Conservation (phyloP, 2,329 filamentous ascomycete species). For the Parastagonospora avenae region DNA sequence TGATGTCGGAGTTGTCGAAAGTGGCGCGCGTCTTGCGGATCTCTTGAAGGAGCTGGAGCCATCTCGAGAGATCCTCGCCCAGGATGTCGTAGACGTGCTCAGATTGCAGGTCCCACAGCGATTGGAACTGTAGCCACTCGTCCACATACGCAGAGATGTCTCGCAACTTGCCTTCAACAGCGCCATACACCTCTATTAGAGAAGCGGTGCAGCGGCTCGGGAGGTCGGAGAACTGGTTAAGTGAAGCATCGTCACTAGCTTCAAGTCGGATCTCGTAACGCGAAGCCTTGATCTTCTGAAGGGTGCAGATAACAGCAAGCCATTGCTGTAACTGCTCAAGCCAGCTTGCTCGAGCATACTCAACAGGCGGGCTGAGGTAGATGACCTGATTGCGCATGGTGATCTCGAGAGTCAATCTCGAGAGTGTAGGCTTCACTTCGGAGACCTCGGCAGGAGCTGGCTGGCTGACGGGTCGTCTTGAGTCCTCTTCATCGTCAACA, state of each 20-base stretch:
- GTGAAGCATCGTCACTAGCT: constrained; percentile 66
- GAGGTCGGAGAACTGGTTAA: constrained; percentile 77
- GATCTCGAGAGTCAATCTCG: constrained; percentile 82
- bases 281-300: constrained; percentile 92
- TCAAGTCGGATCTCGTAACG: constrained; percentile 87
- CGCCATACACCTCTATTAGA: constrained; percentile 78
- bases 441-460: constrained; percentile 52
- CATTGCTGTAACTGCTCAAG: constrained; percentile 89
- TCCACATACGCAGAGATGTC: constrained; percentile 87
- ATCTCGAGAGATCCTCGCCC: constrained; percentile 87
- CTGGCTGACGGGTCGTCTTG: constrained; percentile 33
- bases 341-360: constrained; percentile 92
- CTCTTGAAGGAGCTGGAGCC: constrained; percentile 95
- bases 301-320: constrained; percentile 89
- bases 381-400: constrained; percentile 99
- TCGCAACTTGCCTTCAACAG: constrained; percentile 80
- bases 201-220: constrained; percentile 81
- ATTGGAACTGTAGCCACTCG: constrained; percentile 98
- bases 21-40: constrained; percentile 94
- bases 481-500: constrained; percentile 39
- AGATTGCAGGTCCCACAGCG: constrained; percentile 94
- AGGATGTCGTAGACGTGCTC: constrained; percentile 93
- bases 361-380: constrained; percentile 90
- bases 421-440: constrained; percentile 64
- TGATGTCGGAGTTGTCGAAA: constrained; percentile 96